Conservation (phyloP, 495 filamentous ascomycete species). For the Xylaria curta region DNA sequence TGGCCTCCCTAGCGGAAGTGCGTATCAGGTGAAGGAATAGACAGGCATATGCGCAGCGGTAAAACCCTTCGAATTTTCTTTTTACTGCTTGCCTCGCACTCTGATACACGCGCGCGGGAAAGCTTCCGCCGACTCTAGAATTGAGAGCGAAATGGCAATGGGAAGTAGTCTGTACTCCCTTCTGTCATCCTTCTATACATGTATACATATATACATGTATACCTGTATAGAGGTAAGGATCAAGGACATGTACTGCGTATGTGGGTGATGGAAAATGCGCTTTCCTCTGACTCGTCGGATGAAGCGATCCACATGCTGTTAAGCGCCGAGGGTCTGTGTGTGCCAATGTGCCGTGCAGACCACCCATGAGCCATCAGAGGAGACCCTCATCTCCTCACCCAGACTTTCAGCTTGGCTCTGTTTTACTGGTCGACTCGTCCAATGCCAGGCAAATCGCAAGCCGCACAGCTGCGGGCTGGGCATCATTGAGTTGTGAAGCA, state of each 20-base stretch:
- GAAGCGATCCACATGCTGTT: slow-evolving; percentile 19
- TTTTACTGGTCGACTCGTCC: slow-evolving; percentile 19
- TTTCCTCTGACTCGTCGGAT: slow-evolving; percentile 22
- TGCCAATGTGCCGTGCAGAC: slow-evolving; percentile 19
- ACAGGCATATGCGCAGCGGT: neutral
- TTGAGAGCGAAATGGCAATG: neutral
- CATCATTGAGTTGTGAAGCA: slow-evolving; percentile 23
- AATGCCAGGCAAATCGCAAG: slow-evolving; percentile 23
- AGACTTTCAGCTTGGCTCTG: slow-evolving; percentile 10
- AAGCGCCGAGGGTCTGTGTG: slow-evolving; percentile 27
- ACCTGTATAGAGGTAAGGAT: slow-evolving; percentile 1
- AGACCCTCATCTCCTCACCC: slow-evolving; percentile 26
- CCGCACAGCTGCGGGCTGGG: slow-evolving; percentile 36
- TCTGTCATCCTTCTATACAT: slow-evolving; percentile 18
- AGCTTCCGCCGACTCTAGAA: neutral
- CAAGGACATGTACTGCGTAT: neutral
- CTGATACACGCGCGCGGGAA: neutral
- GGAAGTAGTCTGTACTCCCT: neutral
- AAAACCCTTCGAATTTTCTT: neutral
- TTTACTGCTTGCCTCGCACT: neutral
- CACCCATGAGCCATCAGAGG: slow-evolving; percentile 26
- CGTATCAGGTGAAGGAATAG: neutral
- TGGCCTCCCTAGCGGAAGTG: neutral
- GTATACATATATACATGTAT: too few species aligned
- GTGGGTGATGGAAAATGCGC: slow-evolving; percentile 12